Evolutionary conservation across 176 grass and related monocot genomes (phyloP).

Genomic region (Oryza brachyantha): DNA sequence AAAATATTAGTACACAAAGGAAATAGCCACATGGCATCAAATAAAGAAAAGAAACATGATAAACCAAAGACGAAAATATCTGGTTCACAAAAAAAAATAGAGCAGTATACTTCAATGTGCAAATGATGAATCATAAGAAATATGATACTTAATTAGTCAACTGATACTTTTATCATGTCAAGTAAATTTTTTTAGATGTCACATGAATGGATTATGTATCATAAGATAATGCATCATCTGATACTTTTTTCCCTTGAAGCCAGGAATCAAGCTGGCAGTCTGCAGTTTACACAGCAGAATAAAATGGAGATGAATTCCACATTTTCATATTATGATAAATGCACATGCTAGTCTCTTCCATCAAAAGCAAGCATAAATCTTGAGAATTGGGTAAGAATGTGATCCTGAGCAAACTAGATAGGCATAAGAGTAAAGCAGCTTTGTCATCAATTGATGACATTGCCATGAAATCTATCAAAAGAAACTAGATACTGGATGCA

Average conservation of each 20-base stretch:
- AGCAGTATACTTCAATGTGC: slow-evolving; percentile 20
- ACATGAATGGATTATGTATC: not conserved
- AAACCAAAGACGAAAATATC: slow-evolving; percentile 5
- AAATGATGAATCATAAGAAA: slow-evolving; percentile 5
- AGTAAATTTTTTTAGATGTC: not conserved
- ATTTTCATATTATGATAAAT: not conserved
- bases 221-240: not conserved
- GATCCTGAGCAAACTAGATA: not conserved
- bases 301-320: slow-evolving; percentile 19
- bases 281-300: slow-evolving; percentile 12
- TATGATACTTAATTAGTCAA: slow-evolving; percentile 1
- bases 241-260: slow-evolving; percentile 4
- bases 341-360: not conserved
- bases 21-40: not conserved
- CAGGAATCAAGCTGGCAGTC: not conserved
- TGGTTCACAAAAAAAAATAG: not conserved
- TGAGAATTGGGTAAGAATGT: not conserved
- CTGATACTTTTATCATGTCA: slow-evolving; percentile 10
- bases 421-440: slow-evolving; percentile 6
- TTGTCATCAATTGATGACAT: not conserved
- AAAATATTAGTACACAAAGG: not conserved
- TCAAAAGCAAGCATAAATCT: not conserved
- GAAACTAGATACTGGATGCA: not conserved
- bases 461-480: slow-evolving; percentile 12
- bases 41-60: slow-evolving; percentile 1